Evolutionary conservation across 2,329 filamentous ascomycete genomes (phyloP), one percentile per base, ranked within the genome.

Genomic region (Cladophialophora bantiana): DNA sequence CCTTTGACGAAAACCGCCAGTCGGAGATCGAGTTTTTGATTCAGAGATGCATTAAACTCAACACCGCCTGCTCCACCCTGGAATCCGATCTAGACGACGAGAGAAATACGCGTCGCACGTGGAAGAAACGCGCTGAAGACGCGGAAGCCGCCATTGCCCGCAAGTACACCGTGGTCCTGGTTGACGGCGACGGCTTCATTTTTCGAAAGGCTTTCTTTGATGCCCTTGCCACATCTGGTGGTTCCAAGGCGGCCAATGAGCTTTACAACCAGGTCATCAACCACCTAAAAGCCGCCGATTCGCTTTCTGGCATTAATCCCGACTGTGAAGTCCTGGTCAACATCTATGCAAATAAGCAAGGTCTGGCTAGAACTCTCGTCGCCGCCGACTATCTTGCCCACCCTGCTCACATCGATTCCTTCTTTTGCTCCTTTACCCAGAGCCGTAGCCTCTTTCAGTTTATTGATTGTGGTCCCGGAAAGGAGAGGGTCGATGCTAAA

Each of bases 151-250:
- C 65, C 12, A 26, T 65, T 9, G 59, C 59, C n/a, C 82, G 83
- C 20, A 83, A 86, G 0, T 89, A 89, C 70, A 85, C 86, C 1
- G 78, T 89, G 1, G 83, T 89, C 6, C 77, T 90, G 0, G 77
- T 90, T 12, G 87, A 90, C 64, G 88, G 86, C 20, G 86, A 90
- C 75, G 85, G 85, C 56, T 89, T 88, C 71, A 72, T 83, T 26
- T 85, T 88, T 72, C 80, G 83, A 38, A 84, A 86, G 48, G 75
- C 79, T 35, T 78, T 86, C 7, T 73, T 87, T 58, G 76, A 76
- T 52, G 78, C 78, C 5, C 82, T 83, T 1, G 50, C 59, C 31
- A 81, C 86, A 3, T 68, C 65, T 2, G 88, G 87, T 13, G 88
- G 88, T 3, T 80, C 82, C 62, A 80, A 77, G 61, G 87, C 70